Percentiles rank a stretch among this genome's conserved stretches.
Conservation (phyloP, 768 basidiomycete genomes). For the Pisolithus orientalis region DNA sequence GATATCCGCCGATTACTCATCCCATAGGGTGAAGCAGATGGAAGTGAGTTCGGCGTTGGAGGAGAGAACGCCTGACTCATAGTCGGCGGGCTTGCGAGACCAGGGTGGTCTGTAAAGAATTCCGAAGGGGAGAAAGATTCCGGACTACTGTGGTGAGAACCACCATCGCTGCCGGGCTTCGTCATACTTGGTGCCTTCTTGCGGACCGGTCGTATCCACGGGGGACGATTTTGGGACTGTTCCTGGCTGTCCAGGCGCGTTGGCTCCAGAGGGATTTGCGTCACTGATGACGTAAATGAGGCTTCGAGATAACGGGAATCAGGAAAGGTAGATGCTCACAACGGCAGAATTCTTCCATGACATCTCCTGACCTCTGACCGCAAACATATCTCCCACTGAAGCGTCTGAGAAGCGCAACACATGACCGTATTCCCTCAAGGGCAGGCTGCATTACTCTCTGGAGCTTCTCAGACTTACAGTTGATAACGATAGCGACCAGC, state of each 20-base stretch:
- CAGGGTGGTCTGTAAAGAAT: constrained; percentile 48
- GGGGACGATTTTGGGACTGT: constrained; percentile 51
- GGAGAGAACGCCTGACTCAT: constrained; percentile 12
- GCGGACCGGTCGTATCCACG: constrained; percentile 86
- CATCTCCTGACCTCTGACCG: constrained; percentile 82
- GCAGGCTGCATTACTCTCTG: constrained; percentile 75
- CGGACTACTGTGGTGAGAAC: constrained; percentile 48
- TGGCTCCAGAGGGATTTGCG: constrained; percentile 81
- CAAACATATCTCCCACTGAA: constrained; percentile 93
- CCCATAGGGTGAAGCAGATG: constrained; percentile 18
- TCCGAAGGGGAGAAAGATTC: constrained; percentile 62
- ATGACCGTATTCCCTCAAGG: constrained; percentile 80
- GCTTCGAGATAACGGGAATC: constrained; percentile 1
- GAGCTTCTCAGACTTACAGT: constrained; percentile 76
- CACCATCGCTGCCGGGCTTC: constrained; percentile 40
- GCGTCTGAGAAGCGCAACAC: constrained; percentile 78
- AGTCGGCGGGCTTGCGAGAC: constrained; percentile 20
- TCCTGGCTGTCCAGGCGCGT: constrained; percentile 45
- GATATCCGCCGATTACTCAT: constrained; percentile 20
- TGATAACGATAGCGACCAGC: constrained; percentile 78
- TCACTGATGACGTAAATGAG: constrained; percentile 40
- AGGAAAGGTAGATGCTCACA: constrained; percentile 34
- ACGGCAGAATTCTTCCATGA: constrained; percentile 94
- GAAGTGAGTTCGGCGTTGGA: constrained; percentile 11
- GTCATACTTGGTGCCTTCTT: constrained; percentile 57